phyloP scores from a whole-genome alignment of 305 asterid genomes.

The Ilex paraguariensis region DNA sequence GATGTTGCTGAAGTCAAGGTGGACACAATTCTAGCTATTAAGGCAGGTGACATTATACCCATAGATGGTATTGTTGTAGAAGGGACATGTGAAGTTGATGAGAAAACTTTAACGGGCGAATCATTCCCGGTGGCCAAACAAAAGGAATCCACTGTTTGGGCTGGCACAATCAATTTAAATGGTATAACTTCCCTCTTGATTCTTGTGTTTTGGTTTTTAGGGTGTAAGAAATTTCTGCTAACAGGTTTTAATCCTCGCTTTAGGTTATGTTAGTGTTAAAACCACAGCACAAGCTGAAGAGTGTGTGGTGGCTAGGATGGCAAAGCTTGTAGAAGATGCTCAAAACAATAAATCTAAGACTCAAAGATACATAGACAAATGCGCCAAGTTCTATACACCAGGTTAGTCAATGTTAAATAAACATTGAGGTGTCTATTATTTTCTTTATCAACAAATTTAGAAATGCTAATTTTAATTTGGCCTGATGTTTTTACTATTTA shows the following conservation, averaged over 20 bases:
- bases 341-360: slow-evolving; percentile 65
- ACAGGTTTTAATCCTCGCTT: slow-evolving; percentile 4
- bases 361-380: slow-evolving; percentile 70
- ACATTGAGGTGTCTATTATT: background rate
- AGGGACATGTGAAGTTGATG: slow-evolving; percentile 82
- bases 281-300: slow-evolving; percentile 69
- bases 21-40: slow-evolving; percentile 62
- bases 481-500: background rate
- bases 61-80: slow-evolving; percentile 75
- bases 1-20: slow-evolving; percentile 62
- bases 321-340: slow-evolving; percentile 82
- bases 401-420: slow-evolving; percentile 28
- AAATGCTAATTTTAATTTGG: no score
- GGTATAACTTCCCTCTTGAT: slow-evolving; percentile 27
- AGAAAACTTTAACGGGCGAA: slow-evolving; percentile 78
- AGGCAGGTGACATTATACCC: slow-evolving; percentile 73
- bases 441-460: background rate
- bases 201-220: background rate
- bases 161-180: slow-evolving; percentile 77
- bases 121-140: slow-evolving; percentile 77
- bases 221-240: slow-evolving; percentile 4
- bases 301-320: slow-evolving; percentile 82
- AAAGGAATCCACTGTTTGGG: slow-evolving; percentile 70
- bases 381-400: slow-evolving; percentile 86
- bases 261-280: slow-evolving; percentile 60